These are phyloP conservation scores for Phytophthora brassicae DNA, from an alignment of 352 stramenopile genomes.

Conservation along the genomic window DNA sequence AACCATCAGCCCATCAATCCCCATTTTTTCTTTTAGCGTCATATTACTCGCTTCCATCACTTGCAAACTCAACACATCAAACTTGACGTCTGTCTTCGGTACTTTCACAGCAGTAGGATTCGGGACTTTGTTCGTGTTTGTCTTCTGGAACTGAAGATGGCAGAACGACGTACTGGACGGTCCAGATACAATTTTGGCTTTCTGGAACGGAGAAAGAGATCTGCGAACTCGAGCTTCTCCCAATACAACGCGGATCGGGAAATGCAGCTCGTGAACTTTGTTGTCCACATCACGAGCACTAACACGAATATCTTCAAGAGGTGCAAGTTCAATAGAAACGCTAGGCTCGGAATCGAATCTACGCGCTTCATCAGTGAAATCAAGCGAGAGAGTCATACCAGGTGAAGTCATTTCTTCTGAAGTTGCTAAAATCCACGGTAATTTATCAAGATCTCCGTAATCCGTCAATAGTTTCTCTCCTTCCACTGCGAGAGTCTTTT, in stretches of 20 bases:
- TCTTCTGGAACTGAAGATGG: not conserved
- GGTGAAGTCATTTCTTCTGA: not conserved
- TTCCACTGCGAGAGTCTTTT: constrained; percentile 21
- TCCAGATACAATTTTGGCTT: constrained; percentile 28
- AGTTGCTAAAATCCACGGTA: constrained; percentile 25
- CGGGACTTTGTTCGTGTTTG: not conserved
- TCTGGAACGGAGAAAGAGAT: constrained; percentile 35
- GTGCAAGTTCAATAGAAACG: constrained; percentile 39
- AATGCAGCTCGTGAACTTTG: constrained; percentile 41
- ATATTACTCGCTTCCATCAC: constrained; percentile 59
- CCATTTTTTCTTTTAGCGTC: constrained; percentile 37
- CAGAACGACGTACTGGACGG: constrained; percentile 6
- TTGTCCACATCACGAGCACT: constrained; percentile 35
- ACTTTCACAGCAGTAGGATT: constrained; percentile 17
- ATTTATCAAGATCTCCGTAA: constrained; percentile 9
- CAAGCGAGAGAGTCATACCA: constrained; percentile 18
- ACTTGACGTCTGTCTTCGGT: constrained; percentile 39
- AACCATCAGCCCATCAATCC: constrained; percentile 29
- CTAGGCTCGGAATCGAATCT: constrained; percentile 26
- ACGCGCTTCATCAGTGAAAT: constrained; percentile 34
- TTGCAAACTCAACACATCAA: constrained; percentile 45
- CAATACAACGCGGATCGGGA: constrained; percentile 45
- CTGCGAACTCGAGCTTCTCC: constrained; percentile 50
- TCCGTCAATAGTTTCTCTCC: not conserved
- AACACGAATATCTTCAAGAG: constrained; percentile 52